Percentiles rank a stretch among this genome's conserved stretches.
These are phyloP conservation scores for Bertia moriformis DNA, from an alignment of 2,329 filamentous ascomycete genomes.

Conservation along the genomic window DNA sequence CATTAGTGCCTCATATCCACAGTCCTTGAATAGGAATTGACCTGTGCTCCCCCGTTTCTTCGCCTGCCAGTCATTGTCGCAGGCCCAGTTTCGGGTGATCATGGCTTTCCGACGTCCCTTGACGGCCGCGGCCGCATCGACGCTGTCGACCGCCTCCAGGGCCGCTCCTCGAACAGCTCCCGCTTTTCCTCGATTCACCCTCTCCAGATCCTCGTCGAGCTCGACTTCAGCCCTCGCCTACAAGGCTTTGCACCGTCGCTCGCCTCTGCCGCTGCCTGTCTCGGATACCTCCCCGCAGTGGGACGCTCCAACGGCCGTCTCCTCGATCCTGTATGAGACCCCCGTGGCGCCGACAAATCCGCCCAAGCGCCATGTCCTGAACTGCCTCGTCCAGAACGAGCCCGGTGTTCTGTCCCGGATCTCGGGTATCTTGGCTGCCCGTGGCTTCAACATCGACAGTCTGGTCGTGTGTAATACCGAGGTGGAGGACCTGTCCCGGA, in stretches of 20 bases:
- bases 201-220: slow-evolving; percentile 30
- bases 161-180: slow-evolving; percentile 10
- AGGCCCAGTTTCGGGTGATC: neutral
- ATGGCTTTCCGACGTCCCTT: slow-evolving; percentile 1
- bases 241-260: slow-evolving; percentile 87
- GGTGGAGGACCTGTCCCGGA: slow-evolving; percentile 87
- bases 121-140: neutral
- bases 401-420: slow-evolving; percentile 92
- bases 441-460: slow-evolving; percentile 98
- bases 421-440: slow-evolving; percentile 85
- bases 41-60: neutral
- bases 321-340: slow-evolving; percentile 97
- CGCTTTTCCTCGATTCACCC: slow-evolving; percentile 19
- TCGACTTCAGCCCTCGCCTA: slow-evolving; percentile 92
- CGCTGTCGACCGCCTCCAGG: slow-evolving; percentile 4
- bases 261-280: slow-evolving; percentile 63
- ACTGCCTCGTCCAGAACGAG: slow-evolving; percentile 98
- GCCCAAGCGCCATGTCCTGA: slow-evolving; percentile 87
- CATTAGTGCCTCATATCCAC: no score
- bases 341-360: slow-evolving; percentile 70
- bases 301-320: slow-evolving; percentile 88
- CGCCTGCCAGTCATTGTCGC: neutral
- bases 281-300: slow-evolving; percentile 62
- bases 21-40: no score
- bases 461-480: slow-evolving; percentile 96